Evolutionary conservation across 768 basidiomycete species (phyloP), one percentile per base, ranked within the genome.

Genomic region (Hygrocybe coccinea): DNA sequence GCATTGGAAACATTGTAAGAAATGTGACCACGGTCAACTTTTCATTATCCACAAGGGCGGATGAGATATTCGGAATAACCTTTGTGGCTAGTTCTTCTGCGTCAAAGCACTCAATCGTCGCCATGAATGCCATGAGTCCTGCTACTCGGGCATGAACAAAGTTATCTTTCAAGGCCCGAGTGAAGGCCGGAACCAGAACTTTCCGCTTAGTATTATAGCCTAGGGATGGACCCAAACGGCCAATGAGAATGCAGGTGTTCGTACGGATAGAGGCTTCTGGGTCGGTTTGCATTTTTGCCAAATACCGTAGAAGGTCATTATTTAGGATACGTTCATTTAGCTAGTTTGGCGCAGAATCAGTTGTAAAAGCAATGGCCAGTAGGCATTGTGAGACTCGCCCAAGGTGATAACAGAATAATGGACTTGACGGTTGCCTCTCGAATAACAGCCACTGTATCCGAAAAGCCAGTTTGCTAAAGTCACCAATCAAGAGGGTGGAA

Each of bases 131-230:
- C 91, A 94, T 94, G 35, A 98, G 68, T 0, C 92, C 95, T 0
- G 97, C 95, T 1, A 95, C 91, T 38, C 97, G 79, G 3, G 93
- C 87, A 67, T 95, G 95, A 0, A 95, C 86, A 67, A 98, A 98
- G 0, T 82, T 69, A 66, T 99, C 97, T 66, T 92, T 93, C 37
- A 97, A 67, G 2, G 91, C 89, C 44, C 92, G 80, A 3, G 87
- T 80, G 69, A 98, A 97, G 3, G 97, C 97, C 3, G 95, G 93
- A 1, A 97, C 91, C 5, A 99, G 82, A n/a, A 99, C 93, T 65
- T 98, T 98, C 61, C 87, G 83, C 67, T 94, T 92, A 2, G 95
- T 97, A 63, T 92, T 87, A 55, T 87, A 82, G 1, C 90, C 89
- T 1, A 99, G 74, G 2, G 82, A 79, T 0, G 91, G 91, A 0